A percentile compares a stretch with the other conserved stretches of the same genome.
These are phyloP conservation scores for Saturnispora hagleri DNA, from an alignment of 805 yeast genomes.

Conservation along the genomic window DNA sequence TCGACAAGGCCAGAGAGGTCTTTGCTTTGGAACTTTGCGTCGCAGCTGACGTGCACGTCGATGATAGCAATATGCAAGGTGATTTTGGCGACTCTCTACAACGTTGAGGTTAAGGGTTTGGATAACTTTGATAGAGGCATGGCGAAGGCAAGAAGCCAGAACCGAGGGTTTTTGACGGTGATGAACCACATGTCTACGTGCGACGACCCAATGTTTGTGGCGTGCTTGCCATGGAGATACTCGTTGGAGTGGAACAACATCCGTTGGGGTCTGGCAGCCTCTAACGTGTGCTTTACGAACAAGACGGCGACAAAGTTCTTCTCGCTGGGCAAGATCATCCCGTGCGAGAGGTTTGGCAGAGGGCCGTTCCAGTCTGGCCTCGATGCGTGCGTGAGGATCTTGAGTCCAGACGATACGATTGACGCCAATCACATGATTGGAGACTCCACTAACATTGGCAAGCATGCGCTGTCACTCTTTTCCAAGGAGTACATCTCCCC, in stretches of 20 bases:
- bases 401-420: conserved; percentile 69
- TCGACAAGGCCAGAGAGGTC: conserved; percentile 45
- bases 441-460: background rate
- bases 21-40: conserved; percentile 54
- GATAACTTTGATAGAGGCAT: conserved; percentile 59
- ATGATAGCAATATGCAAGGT: conserved; percentile 59
- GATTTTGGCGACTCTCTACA: conserved; percentile 51
- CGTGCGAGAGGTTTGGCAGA: conserved; percentile 79
- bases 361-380: conserved; percentile 90
- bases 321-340: conserved; percentile 79
- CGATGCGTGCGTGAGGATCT: conserved; percentile 74
- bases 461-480: conserved; percentile 15
- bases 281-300: conserved; percentile 74
- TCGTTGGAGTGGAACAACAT: conserved; percentile 54
- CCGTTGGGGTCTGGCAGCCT: conserved; percentile 94
- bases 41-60: conserved; percentile 58
- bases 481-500: conserved; percentile 40
- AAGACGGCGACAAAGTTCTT: conserved; percentile 49
- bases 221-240: conserved; percentile 65
- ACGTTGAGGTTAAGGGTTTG: conserved; percentile 51
- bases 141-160: conserved; percentile 51
- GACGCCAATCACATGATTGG: conserved; percentile 32
- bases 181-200: conserved; percentile 91
- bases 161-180: conserved; percentile 70
- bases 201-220: conserved; percentile 91